Evolutionary conservation across 176 grass and related monocot genomes (phyloP), one percentile per base, ranked within the genome.

Genomic region (Musa acuminata): DNA sequence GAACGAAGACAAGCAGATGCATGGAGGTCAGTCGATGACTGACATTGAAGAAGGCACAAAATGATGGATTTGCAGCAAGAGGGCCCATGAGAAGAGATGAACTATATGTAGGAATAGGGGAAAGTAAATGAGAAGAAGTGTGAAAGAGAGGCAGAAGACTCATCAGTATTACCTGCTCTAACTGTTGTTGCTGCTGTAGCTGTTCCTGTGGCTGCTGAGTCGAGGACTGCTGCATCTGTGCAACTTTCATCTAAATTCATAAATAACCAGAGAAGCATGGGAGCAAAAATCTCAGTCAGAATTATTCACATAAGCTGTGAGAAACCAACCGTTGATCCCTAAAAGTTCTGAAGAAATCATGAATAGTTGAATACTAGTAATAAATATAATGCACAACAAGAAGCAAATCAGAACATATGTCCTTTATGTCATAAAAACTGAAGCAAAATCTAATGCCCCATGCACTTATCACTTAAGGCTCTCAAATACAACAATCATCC

Each of bases 161-260:
- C 35, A 43, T 25, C 54, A 20, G 9, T 13, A 58, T 35, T 75
- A 75, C 72, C 72, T 88, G 85, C 8, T 81, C 79, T 48, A 83
- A 77, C 65, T 90, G 91, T 51, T 96, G 92, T 51, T 80, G 81
- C 43, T 90, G 88, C 49, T 91, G 89, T 72, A 85, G 82, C 71
- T 85, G 90, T 62, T 92, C 90, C 76, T 92, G 86, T 27, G 81
- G 72, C 83, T 89, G 84, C 81, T 86, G 90, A 16, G 90, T 84
- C 81, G 88, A 93, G 72, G 86, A 79, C 48, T 91, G 90, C 71
- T 98, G 94, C 86, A 98, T 87, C 82, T 98, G 90, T 1, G 75
- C 66, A 67, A 81, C 60, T 83, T 93, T 87, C 79, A 74, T 63
- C 71, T 84, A 79, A 26, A 79, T 68, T 84, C 57, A 78, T 10